phyloP scores from a whole-genome alignment of 2,329 filamentous ascomycete genomes.

The Ophiostoma novo-ulmi region DNA sequence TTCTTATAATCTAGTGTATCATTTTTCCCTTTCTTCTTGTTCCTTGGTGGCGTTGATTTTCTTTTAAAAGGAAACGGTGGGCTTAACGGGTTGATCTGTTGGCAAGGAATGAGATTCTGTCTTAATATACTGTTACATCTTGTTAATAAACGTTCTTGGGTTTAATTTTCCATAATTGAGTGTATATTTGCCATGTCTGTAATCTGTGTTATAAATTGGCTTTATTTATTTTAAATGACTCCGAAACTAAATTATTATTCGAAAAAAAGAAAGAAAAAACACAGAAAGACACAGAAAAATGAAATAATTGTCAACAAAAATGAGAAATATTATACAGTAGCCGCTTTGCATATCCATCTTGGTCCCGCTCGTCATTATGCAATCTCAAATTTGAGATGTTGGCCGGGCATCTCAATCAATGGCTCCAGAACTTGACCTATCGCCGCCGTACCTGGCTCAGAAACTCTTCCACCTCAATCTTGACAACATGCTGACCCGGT shows the following conservation, averaged over 20 bases:
- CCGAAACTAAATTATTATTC: no score
- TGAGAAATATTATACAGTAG: no score
- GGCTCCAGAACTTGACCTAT: background rate
- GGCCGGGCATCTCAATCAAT: no score
- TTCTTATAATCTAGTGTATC: background rate
- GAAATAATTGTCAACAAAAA: no score
- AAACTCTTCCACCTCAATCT: conserved; percentile 82
- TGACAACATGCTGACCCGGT: conserved; percentile 76
- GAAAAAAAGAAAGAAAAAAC: no score
- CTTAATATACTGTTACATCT: background rate
- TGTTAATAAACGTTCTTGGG: conserved; percentile 2
- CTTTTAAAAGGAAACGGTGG: background rate
- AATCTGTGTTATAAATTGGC: background rate
- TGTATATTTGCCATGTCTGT: no score
- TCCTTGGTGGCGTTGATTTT: conserved; percentile 5
- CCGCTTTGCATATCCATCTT: no score
- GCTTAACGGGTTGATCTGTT: background rate
- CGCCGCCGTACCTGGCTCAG: conserved; percentile 44
- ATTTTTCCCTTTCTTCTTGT: background rate
- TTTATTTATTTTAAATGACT: background rate
- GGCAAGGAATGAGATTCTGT: conserved; percentile 7
- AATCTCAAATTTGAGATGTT: no score
- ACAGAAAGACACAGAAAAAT: no score
- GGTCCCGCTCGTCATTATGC: no score
- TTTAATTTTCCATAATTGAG: background rate